phyloP scores from a whole-genome alignment of 2,329 filamentous ascomycete genomes.

The Huntiella omanensis region DNA sequence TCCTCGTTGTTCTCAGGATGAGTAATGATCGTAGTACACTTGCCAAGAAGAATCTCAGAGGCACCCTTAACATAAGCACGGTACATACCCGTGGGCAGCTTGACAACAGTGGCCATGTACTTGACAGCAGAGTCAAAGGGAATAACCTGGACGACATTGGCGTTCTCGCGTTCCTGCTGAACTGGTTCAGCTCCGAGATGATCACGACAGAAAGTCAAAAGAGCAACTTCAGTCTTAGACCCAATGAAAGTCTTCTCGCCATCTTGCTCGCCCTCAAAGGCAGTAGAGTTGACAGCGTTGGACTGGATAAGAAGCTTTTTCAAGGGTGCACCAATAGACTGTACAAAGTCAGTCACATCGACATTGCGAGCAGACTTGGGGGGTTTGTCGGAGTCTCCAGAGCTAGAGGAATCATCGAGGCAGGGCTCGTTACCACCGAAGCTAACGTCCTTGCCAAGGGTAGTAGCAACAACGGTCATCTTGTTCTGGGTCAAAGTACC shows the following conservation, averaged over 20 bases:
- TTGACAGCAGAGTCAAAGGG: conserved; percentile 36
- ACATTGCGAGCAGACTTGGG: conserved; percentile 1
- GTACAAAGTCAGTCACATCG: conserved; percentile 7
- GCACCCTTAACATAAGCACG: conserved; percentile 34
- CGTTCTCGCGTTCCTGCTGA: conserved; percentile 26
- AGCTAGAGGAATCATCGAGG: background rate
- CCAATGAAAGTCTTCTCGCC: conserved; percentile 29
- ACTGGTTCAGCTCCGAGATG: conserved; percentile 30
- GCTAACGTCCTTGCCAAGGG: conserved; percentile 29
- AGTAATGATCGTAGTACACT: conserved; percentile 22
- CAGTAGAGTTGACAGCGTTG: conserved; percentile 37
- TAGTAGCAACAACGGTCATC: conserved; percentile 56
- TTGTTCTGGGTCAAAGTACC: conserved; percentile 38
- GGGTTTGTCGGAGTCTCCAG: background rate
- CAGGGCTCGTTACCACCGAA: conserved; percentile 15
- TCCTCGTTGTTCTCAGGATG: conserved; percentile 28
- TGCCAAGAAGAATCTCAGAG: conserved; percentile 31
- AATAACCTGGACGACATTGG: conserved; percentile 29
- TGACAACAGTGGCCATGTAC: conserved; percentile 36
- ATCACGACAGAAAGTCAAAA: conserved; percentile 30
- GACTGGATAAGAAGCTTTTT: conserved; percentile 21
- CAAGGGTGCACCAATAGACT: conserved; percentile 3
- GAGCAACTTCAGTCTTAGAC: conserved; percentile 37
- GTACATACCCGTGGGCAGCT: conserved; percentile 22
- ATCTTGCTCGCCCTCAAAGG: conserved; percentile 32